A percentile compares a stretch with the other conserved stretches of the same genome.
Evolutionary conservation across 495 filamentous ascomycete genomes (phyloP).

Genomic region (Talaromyces thailandensis): DNA sequence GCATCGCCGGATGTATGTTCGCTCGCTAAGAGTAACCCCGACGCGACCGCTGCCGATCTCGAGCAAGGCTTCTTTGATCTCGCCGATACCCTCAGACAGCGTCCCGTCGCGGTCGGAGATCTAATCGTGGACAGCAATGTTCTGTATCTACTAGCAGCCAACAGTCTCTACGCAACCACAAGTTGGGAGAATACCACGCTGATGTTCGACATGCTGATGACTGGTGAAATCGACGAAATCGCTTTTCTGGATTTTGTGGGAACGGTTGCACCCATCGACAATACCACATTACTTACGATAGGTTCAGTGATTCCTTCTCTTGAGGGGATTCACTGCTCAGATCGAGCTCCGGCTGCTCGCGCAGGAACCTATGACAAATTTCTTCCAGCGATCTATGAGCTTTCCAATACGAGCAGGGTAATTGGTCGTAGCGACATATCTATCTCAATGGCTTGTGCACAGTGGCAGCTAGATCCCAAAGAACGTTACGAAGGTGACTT

Average conservation of each 20-base stretch:
- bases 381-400: slow-evolving; percentile 8
- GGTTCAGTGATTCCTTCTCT: slow-evolving; percentile 1
- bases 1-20: slow-evolving; percentile 17
- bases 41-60: slow-evolving; percentile 23
- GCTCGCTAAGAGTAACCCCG: slow-evolving; percentile 13
- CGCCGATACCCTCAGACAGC: slow-evolving; percentile 17
- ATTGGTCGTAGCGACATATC: slow-evolving; percentile 11
- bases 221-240: slow-evolving; percentile 8
- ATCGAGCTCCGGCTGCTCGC: background rate
- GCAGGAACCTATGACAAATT: slow-evolving; percentile 14
- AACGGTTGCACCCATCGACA: background rate
- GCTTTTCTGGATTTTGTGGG: background rate
- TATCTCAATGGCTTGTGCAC: slow-evolving; percentile 21
- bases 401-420: slow-evolving; percentile 7
- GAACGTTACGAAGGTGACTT: slow-evolving; percentile 33
- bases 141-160: slow-evolving; percentile 14
- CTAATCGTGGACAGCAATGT: slow-evolving; percentile 16
- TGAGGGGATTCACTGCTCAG: slow-evolving; percentile 6
- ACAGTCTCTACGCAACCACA: slow-evolving; percentile 14
- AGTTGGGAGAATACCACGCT: slow-evolving; percentile 15
- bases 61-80: slow-evolving; percentile 20
- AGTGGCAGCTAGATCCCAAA: slow-evolving; percentile 35
- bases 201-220: slow-evolving; percentile 15
- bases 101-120: slow-evolving; percentile 13
- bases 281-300: background rate